Evolutionary conservation across 2,329 filamentous ascomycete species (phyloP), one percentile per base, ranked within the genome.

Genomic region (Xylariaceae sp.): DNA sequence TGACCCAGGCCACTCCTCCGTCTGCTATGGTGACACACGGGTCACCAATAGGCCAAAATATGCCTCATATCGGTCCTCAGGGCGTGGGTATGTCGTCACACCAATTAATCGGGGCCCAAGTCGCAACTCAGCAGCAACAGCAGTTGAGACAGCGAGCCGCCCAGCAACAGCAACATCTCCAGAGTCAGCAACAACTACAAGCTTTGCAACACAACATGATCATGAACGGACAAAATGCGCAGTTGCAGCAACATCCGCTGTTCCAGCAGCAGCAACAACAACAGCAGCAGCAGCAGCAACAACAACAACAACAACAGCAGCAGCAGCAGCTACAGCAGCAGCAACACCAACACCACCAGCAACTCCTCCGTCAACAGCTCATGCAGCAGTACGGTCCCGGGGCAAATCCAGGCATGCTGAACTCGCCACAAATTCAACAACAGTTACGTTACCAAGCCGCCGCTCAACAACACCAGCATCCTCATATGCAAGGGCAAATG

Each of bases 1-100:
- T 87, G 80, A 78, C 75, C 35, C 84, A 88, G 71, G 81, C 79
- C 30, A 88, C 84, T 68, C 84, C 85, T 17, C 80, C 83, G 51
- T 82, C 84, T 50, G 77, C 76, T 45, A 82, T 83, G 76, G 82
- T 86, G 78, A 76, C 80, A 0, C 81, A 83, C 58, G 78, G 77
- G 61, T 81, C 81, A 59, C 81, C 83, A 66, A 79, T 84, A 73
- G 77, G 78, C 23, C 77, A 78, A 61, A 71, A 73, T 55, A 79
- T 83, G 73, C 23, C 23, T 30, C 78, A 83, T 71, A 81, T 85
- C 75, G 77, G 78, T 60, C 77, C 77, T 61, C 80, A 77, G 58
- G 64, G 61, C 50, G 66, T 71, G 66, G 59, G 53, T 53, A 49
- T 58, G 37, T 74, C 76, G 65, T 67, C 57, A 9, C 74, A 73